phyloP scores from a whole-genome alignment of 345 rosid species.

The Abelmoschus esculentus region DNA sequence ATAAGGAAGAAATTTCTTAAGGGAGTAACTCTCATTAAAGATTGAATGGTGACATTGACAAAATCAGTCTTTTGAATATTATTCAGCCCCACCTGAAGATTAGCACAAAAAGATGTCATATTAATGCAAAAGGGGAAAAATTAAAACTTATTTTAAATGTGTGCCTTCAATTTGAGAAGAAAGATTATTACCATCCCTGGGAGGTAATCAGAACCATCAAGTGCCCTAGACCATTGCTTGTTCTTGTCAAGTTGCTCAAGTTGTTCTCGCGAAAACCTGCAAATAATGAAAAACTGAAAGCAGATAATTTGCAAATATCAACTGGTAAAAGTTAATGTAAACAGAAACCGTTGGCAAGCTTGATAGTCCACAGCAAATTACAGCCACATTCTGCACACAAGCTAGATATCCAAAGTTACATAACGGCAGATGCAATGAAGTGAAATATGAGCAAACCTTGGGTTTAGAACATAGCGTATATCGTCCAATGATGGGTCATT shows the following conservation, averaged over 20 bases:
- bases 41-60: conserved; percentile 93
- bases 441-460: conserved; percentile 44
- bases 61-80: conserved; percentile 93
- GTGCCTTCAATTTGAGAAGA: background rate
- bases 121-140: background rate
- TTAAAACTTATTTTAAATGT: background rate
- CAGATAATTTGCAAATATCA: conserved; percentile 1
- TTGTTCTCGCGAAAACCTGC: conserved; percentile 75
- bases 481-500: conserved; percentile 93
- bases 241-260: conserved; percentile 78
- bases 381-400: background rate
- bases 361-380: background rate
- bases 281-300: conserved; percentile 1
- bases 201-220: conserved; percentile 97
- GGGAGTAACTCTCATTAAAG: conserved; percentile 90
- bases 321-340: too few relatives aligned
- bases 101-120: conserved; percentile 3
- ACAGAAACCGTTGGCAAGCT: background rate
- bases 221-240: conserved; percentile 95
- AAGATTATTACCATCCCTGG: conserved; percentile 74
- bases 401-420: background rate
- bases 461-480: conserved; percentile 84
- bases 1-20: conserved; percentile 84
- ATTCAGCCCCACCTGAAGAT: conserved; percentile 82
- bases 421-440: background rate